Base-by-base conservation (phyloP, 2,329 filamentous ascomycete genomes). In the Ceratocystis ficicola region DNA sequence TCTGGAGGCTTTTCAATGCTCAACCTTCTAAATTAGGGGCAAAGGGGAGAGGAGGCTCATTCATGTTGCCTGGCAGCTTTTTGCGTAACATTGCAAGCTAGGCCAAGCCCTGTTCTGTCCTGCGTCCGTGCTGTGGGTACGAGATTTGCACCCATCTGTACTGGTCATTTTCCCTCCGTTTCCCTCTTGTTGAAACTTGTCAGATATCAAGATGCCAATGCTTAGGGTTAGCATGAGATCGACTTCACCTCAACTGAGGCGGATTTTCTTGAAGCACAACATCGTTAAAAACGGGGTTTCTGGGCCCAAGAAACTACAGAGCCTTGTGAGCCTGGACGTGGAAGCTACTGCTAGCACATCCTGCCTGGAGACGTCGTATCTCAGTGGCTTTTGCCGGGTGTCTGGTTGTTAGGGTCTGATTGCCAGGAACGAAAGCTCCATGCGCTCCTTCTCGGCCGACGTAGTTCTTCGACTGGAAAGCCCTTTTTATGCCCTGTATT, bases 11-110 rank as follows among this genome's bases (percentile, higher is more conserved):
- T 41, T 41, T 12, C 10, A 41, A 12, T 41, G 36, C 36, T 41
- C 36, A 25, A 15, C 20, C 48, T 52, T 10, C 48, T 62, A 59
- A 59, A 59, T 32, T 59, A 59, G 30, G 55, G 55, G 55, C 15
- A 7, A 59, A 28, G 25, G n/a, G 20, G 15, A n/a, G n/a, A n/a
- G 22, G 28, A 32, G 28, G 17, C 7, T 41, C 1, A 41, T 41
- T 41, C 10, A 15, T 41, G 28, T 25, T 25, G 32, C 32, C 12
- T 59, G 55, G 55, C 30, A 59, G 55, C 17, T 59, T 59, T 59
- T 59, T 59, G 55, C 55, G 55, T 36, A 59, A 59, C 55, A 59
- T 17, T 32, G 32, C 55, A 32, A 59, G 55, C 55, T 41, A 41
- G 36, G 36, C 36, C 10, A 41, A 41, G 36, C 36, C 36, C 36